Evolutionary conservation across 139 green algal genomes (phyloP).

Genomic region (Tetraselmis chui): DNA sequence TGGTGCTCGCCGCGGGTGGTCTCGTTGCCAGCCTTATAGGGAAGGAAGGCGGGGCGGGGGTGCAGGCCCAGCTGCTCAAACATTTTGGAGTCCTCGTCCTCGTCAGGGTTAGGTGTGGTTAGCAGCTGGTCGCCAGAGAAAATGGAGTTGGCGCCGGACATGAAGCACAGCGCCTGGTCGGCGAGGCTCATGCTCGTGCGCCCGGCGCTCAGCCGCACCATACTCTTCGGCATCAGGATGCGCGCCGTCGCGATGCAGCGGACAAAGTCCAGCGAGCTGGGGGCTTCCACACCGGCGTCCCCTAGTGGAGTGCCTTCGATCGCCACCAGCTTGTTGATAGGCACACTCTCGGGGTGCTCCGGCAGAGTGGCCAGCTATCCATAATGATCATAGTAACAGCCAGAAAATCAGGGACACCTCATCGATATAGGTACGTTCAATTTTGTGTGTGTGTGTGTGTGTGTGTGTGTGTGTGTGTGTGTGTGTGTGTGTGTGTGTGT

Average conservation of each 20-base stretch:
- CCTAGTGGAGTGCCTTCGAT: constrained; percentile 87
- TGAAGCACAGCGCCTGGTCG: constrained; percentile 89
- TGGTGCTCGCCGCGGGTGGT: constrained; percentile 11
- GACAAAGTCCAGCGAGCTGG: constrained; percentile 72
- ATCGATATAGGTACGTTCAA: too few relatives aligned
- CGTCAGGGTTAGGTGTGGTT: constrained; percentile 93
- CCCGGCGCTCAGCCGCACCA: constrained; percentile 89
- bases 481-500: background rate
- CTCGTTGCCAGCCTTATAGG: constrained; percentile 59
- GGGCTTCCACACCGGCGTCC: constrained; percentile 41
- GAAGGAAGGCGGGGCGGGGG: constrained; percentile 71
- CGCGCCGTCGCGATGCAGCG: constrained; percentile 90
- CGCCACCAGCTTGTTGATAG: constrained; percentile 94
- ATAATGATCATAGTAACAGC: background rate
- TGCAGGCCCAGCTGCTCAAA: constrained; percentile 76
- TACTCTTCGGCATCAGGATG: constrained; percentile 85
- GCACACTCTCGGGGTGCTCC: constrained; percentile 92
- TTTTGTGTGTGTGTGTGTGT: too few relatives aligned
- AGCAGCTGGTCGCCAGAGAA: constrained; percentile 98
- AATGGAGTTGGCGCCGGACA: constrained; percentile 96
- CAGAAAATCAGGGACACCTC: background rate
- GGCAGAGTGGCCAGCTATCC: constrained; percentile 92
- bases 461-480: too few relatives aligned
- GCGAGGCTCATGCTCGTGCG: constrained; percentile 43
- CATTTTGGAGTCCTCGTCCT: constrained; percentile 59